These are phyloP conservation scores for Schizothecium vesticola DNA, from an alignment of 495 filamentous ascomycete genomes.

Conservation along the genomic window DNA sequence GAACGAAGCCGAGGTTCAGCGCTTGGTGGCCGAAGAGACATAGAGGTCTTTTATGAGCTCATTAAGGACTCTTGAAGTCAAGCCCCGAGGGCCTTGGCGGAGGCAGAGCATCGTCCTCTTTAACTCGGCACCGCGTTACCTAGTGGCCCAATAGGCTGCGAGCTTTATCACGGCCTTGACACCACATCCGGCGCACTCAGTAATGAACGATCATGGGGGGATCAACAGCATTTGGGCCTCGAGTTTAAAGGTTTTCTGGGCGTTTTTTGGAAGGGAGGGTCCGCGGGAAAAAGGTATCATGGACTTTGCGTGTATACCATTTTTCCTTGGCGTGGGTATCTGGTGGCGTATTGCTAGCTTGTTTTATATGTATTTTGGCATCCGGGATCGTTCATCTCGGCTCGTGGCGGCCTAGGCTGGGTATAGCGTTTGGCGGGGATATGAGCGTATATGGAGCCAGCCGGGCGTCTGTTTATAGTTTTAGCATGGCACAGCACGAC, in stretches of 20 bases:
- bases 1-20: slow-evolving; percentile 53
- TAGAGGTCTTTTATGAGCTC: neutral
- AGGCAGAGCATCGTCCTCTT: neutral
- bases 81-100: neutral
- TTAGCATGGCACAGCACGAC: neutral
- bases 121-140: neutral
- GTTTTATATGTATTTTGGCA: neutral
- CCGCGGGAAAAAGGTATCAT: neutral
- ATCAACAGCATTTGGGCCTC: neutral
- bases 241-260: neutral
- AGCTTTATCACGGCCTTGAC: neutral
- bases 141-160: neutral
- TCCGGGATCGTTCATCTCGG: neutral
- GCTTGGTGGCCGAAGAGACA: slow-evolving; percentile 41
- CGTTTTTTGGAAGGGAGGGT: neutral
- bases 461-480: neutral
- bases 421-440: neutral
- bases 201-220: neutral
- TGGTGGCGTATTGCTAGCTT: neutral
- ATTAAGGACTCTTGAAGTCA: neutral
- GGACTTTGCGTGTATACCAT: neutral
- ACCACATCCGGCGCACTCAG: neutral
- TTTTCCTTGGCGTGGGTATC: neutral
- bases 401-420: neutral
- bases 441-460: neutral